phyloP scores from a whole-genome alignment of 75 land plant genomes.

The Gnetum montanum region DNA sequence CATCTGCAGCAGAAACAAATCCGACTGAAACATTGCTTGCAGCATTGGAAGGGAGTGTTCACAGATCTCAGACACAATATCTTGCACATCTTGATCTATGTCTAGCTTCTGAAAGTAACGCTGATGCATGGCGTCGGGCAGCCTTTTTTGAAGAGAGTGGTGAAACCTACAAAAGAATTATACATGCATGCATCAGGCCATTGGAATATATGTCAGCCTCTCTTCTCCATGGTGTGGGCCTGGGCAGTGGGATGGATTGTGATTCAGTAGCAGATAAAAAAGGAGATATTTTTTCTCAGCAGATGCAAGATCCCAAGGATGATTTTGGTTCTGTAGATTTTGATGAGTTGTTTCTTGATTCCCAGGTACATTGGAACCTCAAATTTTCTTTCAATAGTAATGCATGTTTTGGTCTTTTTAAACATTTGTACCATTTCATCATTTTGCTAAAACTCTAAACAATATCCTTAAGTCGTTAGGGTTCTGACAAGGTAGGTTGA shows the following conservation, averaged over 20 bases:
- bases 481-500: too few relatives aligned
- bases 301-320: conserved; percentile 38
- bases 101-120: conserved; percentile 75
- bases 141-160: conserved; percentile 96
- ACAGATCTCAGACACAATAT: conserved; percentile 57
- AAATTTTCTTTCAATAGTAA: too few relatives aligned
- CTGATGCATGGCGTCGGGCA: conserved; percentile 84
- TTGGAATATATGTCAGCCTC: conserved; percentile 51
- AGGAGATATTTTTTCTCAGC: conserved; percentile 33
- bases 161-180: conserved; percentile 76
- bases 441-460: too few relatives aligned
- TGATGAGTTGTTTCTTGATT: conserved; percentile 46
- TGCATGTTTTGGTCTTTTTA: too few relatives aligned
- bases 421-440: too few relatives aligned
- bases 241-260: too few relatives aligned
- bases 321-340: conserved; percentile 10
- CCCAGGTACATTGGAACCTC: conserved; percentile 77
- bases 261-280: conserved; percentile 23
- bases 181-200: conserved; percentile 62
- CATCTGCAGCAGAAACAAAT: conserved; percentile 87
- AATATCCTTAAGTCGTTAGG: too few relatives aligned
- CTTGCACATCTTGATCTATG: conserved; percentile 91
- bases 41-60: conserved; percentile 59
- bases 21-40: conserved; percentile 66
- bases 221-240: conserved; percentile 52